phyloP scores from a whole-genome alignment of 108 stramenopile genomes.

The Cylindrotheca closterium region DNA sequence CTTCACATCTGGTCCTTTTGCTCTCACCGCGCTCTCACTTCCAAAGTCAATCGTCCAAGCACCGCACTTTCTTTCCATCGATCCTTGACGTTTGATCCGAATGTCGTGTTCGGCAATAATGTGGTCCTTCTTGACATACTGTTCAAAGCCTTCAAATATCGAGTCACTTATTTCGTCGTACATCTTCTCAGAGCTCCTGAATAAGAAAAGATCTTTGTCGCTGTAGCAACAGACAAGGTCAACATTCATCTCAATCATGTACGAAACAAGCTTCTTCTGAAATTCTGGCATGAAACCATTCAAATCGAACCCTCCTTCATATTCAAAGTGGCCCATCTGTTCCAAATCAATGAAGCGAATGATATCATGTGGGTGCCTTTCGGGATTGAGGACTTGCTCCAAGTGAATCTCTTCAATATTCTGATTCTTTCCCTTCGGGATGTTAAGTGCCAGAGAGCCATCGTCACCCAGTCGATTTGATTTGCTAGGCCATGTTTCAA shows the following conservation, averaged over 20 bases:
- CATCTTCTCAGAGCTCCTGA: slow-evolving; percentile 1
- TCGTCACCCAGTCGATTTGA: slow-evolving; percentile 5
- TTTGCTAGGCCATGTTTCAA: slow-evolving; percentile 32
- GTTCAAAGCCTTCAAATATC: neutral
- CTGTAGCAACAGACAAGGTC: slow-evolving; percentile 34
- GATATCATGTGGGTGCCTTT: slow-evolving; percentile 55
- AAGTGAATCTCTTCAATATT: slow-evolving; percentile 33
- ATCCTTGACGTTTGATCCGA: slow-evolving; percentile 20
- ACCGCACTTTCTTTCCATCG: slow-evolving; percentile 22
- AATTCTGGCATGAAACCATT: slow-evolving; percentile 23
- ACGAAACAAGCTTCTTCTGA: slow-evolving; percentile 57
- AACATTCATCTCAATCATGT: slow-evolving; percentile 47
- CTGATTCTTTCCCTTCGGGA: neutral
- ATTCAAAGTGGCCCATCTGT: slow-evolving; percentile 44
- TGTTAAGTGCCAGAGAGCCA: slow-evolving; percentile 15
- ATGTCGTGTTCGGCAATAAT: slow-evolving; percentile 1
- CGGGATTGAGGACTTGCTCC: slow-evolving; percentile 48
- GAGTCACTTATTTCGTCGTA: neutral
- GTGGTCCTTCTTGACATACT: neutral
- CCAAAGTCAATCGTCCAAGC: slow-evolving; percentile 13
- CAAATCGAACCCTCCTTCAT: slow-evolving; percentile 9
- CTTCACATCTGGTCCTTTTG: neutral
- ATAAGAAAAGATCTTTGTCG: slow-evolving; percentile 11
- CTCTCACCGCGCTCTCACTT: neutral
- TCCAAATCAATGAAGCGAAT: slow-evolving; percentile 21